Base-by-base conservation (phyloP, 2,329 filamentous ascomycete species). In the Exophiala sp. region DNA sequence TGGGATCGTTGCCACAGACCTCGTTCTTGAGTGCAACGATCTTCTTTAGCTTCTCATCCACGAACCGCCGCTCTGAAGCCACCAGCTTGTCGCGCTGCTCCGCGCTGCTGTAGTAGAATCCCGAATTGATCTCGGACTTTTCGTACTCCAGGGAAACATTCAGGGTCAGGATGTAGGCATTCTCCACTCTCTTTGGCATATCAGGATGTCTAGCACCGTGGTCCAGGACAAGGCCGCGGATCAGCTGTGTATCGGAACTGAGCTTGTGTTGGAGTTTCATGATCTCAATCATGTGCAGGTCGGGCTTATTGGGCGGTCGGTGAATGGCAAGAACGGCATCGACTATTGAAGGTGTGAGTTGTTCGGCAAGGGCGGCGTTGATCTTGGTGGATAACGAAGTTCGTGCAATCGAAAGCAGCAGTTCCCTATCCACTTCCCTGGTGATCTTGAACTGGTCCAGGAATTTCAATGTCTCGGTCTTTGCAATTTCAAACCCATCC, bases 231-330 rank as follows among this genome's bases (percentile, higher is more conserved):
- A 98, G 77, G 53, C 93, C 93, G 58, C 86, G 83, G 69, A 98
- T 96, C 52, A 98, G 81, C 70, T 95, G 89, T 50, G 93, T 98
- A 70, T 98, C 93, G 24, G 93, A 88, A 52, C 91, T 90, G 45
- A 88, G 89, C 62, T 91, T 86, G 75, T 98, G 93, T 74, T 98
- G 93, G 91, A 98, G 97, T 69, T 95, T 97, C 93, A 98, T 98
- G 64, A 98, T 97, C 73, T 98, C 93, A 60, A 98, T 80, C 93
- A 98, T 98, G 76, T 97, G 91, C 65, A 98, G 72, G 72, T 98
- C 93, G 49, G 94, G 94, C 75, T 97, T 97, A 56, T 81, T 82
- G 21, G 88, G 88, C 14, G 87, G 76, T 68, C 89, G 80, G 75
- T 96, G 90, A 68, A 98, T 98, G 58, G 93, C 81, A 50, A 98